Evolutionary conservation across 1,284 basidiomycete species (phyloP), one percentile per base, ranked within the genome.

Genomic region (Leccinum variabile): DNA sequence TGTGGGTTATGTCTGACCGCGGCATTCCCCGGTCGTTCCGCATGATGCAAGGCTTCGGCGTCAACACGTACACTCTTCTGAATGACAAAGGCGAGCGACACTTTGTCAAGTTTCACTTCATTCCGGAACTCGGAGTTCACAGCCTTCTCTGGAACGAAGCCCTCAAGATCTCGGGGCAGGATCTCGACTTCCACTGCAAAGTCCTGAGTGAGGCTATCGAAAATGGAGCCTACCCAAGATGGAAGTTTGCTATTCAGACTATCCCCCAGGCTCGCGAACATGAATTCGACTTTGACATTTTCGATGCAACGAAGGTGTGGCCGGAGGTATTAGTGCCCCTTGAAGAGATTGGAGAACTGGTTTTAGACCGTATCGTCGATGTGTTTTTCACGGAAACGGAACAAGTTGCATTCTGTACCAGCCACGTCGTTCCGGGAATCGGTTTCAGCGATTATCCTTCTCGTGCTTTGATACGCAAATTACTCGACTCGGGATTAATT

Each of bases 91-190:
- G 87, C 57, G 82, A 92, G 69, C 82, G 86, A 1, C 81, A 83
- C 63, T 94, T 94, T 68, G 92, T 94, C 75, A 95, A 95, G 75
- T 95, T 93, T 76, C 91, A 94, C 74, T 91, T 86, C 80, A 84
- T 85, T 44, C 91, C 91, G 0, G 87, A 92, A 72, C 83, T 93
- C 18, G 92, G 93, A 22, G 88, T 90, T 5, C 90, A 94, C 71
- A 90, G 86, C 62, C 76, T 94, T n/a, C 78, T 88, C 11, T 95
- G 93, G 92, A 92, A 95, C 65, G 93, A 95, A 69, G 90, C 90
- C 0, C 78, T 94, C 63, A 94, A 94, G 73, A 83, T 95, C 54
- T 72, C 73, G n/a, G 92, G 92, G 2, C 91, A 91, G 70, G 89
- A 92, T 73, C 89, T 89, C 59, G 87, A 94, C 72, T 93, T 92